Evolutionary conservation across 108 stramenopile species (phyloP).

Genomic region (Skeletonema tropicum): DNA sequence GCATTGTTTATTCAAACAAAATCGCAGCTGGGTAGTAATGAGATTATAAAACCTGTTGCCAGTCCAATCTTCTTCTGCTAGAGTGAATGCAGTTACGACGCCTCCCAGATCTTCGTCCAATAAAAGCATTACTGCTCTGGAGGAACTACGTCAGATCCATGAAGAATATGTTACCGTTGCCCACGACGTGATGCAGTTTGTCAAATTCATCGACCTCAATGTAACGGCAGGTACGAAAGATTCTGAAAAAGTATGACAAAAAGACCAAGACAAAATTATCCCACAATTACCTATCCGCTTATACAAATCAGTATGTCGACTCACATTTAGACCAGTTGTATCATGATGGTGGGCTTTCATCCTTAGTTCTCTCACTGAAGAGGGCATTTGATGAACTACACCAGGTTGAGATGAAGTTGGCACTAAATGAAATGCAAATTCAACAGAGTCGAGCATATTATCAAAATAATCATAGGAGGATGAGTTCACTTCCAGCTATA

Average conservation of each 20-base stretch:
- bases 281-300: background rate
- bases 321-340: slow-evolving; percentile 48
- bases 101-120: background rate
- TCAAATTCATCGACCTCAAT: slow-evolving; percentile 66
- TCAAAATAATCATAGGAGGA: slow-evolving; percentile 1
- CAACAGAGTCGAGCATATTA: background rate
- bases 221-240: slow-evolving; percentile 68
- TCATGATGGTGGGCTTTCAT: slow-evolving; percentile 47
- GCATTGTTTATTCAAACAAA: background rate
- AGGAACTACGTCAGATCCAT: background rate
- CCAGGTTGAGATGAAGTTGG: background rate
- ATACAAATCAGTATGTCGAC: slow-evolving; percentile 5
- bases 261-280: slow-evolving; percentile 10
- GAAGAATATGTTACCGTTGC: slow-evolving; percentile 21
- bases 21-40: background rate
- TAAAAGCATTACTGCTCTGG: background rate
- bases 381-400: slow-evolving; percentile 5
- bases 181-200: slow-evolving; percentile 40
- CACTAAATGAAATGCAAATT: background rate
- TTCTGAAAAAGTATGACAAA: slow-evolving; percentile 74
- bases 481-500: background rate
- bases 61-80: background rate
- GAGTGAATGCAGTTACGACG: background rate
- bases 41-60: background rate
- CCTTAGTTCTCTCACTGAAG: slow-evolving; percentile 41